Conservation (phyloP, 495 filamentous ascomycete species). For the Coniosporium apollinis region DNA sequence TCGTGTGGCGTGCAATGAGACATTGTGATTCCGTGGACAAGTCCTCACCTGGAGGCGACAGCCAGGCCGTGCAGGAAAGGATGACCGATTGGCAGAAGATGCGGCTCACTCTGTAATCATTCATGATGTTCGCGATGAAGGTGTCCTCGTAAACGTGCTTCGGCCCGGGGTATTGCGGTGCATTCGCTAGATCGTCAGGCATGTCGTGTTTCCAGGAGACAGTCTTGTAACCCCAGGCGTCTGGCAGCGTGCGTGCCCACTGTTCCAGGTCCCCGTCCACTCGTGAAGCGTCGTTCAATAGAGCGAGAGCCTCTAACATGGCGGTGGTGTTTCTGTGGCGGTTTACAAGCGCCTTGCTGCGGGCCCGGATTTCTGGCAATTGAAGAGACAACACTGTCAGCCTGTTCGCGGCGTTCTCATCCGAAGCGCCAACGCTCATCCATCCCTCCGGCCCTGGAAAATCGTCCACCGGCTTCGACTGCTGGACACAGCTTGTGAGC, state of each 20-base stretch:
- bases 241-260: slow-evolving; percentile 15
- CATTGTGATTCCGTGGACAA: not conserved
- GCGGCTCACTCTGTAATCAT: slow-evolving; percentile 18
- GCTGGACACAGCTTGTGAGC: slow-evolving; percentile 19
- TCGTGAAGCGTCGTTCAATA: slow-evolving; percentile 12
- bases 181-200: slow-evolving; percentile 9
- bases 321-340: slow-evolving; percentile 1
- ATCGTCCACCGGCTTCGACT: slow-evolving; percentile 13
- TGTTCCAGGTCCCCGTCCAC: slow-evolving; percentile 14
- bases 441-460: slow-evolving; percentile 15
- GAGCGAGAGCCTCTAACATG: slow-evolving; percentile 4
- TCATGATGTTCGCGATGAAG: slow-evolving; percentile 15
- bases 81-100: slow-evolving; percentile 20
- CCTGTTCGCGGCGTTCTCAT: slow-evolving; percentile 18
- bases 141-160: slow-evolving; percentile 19
- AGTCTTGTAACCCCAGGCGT: slow-evolving; percentile 11
- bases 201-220: slow-evolving; percentile 1
- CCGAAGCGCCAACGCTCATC: slow-evolving; percentile 7
- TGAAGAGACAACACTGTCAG: slow-evolving; percentile 16
- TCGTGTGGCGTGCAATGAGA: slow-evolving; percentile 4
- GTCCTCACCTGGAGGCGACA: not conserved
- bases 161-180: slow-evolving; percentile 13
- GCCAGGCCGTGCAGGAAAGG: slow-evolving; percentile 10
- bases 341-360: slow-evolving; percentile 7
- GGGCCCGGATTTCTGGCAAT: slow-evolving; percentile 14